phyloP scores from a whole-genome alignment of 2,329 filamentous ascomycete genomes.

The Cryphonectria parasitica region DNA sequence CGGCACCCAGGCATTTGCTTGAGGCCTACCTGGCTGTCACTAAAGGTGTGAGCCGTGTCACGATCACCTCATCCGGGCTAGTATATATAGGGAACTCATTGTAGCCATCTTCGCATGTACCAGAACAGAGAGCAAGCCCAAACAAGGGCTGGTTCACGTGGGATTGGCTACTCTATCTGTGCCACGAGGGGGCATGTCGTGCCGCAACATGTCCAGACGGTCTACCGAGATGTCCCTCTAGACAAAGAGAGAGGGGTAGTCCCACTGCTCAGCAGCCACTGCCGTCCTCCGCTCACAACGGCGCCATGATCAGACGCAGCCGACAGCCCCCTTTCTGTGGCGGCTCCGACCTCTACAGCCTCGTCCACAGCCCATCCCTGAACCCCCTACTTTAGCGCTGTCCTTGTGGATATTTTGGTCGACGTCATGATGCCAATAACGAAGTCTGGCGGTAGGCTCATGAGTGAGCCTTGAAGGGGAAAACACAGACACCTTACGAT shows the following conservation, averaged over 20 bases:
- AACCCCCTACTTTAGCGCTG: constrained; percentile 27
- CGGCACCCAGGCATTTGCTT: constrained; percentile 80
- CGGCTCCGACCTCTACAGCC: background rate
- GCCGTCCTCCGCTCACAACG: constrained; percentile 1
- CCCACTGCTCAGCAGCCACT: background rate
- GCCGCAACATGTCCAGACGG: background rate
- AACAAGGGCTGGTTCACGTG: background rate
- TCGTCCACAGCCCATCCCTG: constrained; percentile 19
- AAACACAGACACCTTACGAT: background rate
- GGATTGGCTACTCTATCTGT: background rate
- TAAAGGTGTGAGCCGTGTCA: background rate
- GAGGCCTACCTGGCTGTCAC: constrained; percentile 31
- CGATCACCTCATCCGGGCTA: background rate
- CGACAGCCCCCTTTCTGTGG: constrained; percentile 21
- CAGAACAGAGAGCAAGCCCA: background rate
- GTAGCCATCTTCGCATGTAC: background rate
- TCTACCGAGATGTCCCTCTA: background rate
- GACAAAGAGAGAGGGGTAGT: background rate
- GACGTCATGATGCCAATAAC: constrained; percentile 19
- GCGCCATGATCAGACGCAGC: constrained; percentile 21
- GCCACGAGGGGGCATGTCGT: background rate
- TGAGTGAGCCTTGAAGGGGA: background rate
- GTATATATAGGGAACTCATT: background rate
- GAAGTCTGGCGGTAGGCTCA: background rate
- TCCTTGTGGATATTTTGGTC: constrained; percentile 6